Evolutionary conservation across 179 eudicot species (phyloP).

Genomic region (Spergularia azorica): DNA sequence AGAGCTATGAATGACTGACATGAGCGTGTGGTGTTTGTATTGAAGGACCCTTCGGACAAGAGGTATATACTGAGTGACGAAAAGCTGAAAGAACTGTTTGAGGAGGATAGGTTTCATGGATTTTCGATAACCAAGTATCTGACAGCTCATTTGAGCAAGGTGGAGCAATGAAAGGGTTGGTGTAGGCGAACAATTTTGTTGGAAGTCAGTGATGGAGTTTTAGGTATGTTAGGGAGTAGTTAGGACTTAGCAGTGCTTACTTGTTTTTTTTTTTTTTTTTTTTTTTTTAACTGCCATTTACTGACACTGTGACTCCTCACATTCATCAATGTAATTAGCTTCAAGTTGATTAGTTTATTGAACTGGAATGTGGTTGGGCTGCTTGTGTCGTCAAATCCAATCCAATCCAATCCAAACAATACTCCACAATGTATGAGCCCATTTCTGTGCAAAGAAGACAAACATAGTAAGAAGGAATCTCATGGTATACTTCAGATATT

Average conservation of each 20-base stretch:
- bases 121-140: conserved; percentile 67
- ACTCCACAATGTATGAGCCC: too few relatives aligned
- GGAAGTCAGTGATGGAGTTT: neutral
- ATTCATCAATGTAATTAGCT: conserved; percentile 25
- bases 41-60: conserved; percentile 94
- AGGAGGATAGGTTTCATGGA: conserved; percentile 69
- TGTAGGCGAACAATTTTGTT: conserved; percentile 36
- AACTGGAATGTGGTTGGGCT: too few relatives aligned
- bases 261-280: conserved; percentile 23
- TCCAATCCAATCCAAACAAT: too few relatives aligned
- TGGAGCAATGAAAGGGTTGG: conserved; percentile 39
- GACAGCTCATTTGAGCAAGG: conserved; percentile 65
- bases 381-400: too few relatives aligned
- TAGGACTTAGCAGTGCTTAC: neutral
- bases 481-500: too few relatives aligned
- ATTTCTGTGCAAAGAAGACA: too few relatives aligned
- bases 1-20: conserved; percentile 8
- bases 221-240: conserved; percentile 14
- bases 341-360: neutral
- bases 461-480: too few relatives aligned
- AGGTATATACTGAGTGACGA: conserved; percentile 79
- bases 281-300: neutral
- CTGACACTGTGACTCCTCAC: conserved; percentile 1
- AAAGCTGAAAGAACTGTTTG: conserved; percentile 89
- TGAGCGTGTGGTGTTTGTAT: conserved; percentile 13